These are phyloP conservation scores for Phytopythium litorale DNA, from an alignment of 352 stramenopile genomes.

Conservation along the genomic window DNA sequence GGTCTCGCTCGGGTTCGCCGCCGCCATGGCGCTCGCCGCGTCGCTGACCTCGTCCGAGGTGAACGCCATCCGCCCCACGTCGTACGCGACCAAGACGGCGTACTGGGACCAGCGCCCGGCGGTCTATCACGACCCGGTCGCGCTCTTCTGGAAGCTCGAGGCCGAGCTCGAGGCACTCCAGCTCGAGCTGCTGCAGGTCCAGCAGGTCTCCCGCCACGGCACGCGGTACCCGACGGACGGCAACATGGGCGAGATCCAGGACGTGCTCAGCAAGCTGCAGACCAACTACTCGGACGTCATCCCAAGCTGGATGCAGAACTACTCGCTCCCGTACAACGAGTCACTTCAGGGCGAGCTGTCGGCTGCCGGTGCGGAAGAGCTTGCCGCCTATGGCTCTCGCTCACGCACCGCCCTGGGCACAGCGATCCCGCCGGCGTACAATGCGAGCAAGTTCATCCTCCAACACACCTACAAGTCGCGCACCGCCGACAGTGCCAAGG, in stretches of 20 bases:
- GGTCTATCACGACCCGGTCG: conserved; percentile 6
- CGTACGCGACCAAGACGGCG: conserved; percentile 54
- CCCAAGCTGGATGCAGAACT: conserved; percentile 48
- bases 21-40: conserved; percentile 4
- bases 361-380: conserved; percentile 26
- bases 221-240: conserved; percentile 56
- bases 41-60: neutral
- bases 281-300: conserved; percentile 31
- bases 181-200: conserved; percentile 56
- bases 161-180: conserved; percentile 18
- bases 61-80: conserved; percentile 10
- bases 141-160: conserved; percentile 19
- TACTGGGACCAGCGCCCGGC: conserved; percentile 45
- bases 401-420: conserved; percentile 16
- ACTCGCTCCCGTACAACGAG: conserved; percentile 57
- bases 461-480: conserved; percentile 58
- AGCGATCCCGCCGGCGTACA: conserved; percentile 17
- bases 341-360: conserved; percentile 37
- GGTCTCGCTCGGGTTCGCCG: conserved; percentile 4
- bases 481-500: conserved; percentile 51
- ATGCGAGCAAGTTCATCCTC: conserved; percentile 31
- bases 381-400: conserved; percentile 35
- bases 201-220: conserved; percentile 59
- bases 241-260: conserved; percentile 42
- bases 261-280: conserved; percentile 37